These are phyloP conservation scores for Leucaena leucocephala DNA, from an alignment of 306 rosid genomes.

Conservation along the genomic window DNA sequence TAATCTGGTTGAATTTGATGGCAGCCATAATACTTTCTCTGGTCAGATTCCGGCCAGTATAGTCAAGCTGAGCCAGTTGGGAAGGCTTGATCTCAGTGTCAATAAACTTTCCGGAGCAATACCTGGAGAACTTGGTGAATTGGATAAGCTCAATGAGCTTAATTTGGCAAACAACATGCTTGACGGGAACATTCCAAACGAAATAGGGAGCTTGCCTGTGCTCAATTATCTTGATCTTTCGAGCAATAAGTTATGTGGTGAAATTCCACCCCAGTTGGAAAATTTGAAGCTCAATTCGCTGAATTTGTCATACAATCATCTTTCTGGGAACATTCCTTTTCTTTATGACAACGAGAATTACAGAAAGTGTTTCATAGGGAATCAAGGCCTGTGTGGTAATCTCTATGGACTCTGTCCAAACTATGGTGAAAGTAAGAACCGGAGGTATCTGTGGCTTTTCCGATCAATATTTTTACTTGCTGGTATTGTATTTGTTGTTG, in stretches of 20 bases:
- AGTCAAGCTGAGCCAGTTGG: slow-evolving; percentile 54
- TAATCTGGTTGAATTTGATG: slow-evolving; percentile 53
- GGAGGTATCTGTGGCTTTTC: slow-evolving; percentile 51
- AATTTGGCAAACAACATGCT: slow-evolving; percentile 65
- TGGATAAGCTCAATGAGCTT: slow-evolving; percentile 64
- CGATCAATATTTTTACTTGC: slow-evolving; percentile 59
- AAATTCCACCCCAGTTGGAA: slow-evolving; percentile 62
- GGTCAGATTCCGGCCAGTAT: slow-evolving; percentile 58
- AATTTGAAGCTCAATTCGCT: slow-evolving; percentile 69
- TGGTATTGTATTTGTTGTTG: slow-evolving; percentile 59
- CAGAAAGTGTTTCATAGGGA: slow-evolving; percentile 63
- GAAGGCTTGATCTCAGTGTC: slow-evolving; percentile 59
- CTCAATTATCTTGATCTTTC: slow-evolving; percentile 89
- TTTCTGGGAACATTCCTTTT: slow-evolving; percentile 68
- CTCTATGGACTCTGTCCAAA: slow-evolving; percentile 55
- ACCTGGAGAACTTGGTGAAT: slow-evolving; percentile 48
- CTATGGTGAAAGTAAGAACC: slow-evolving; percentile 41
- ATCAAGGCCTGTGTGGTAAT: slow-evolving; percentile 63
- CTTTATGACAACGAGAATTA: slow-evolving; percentile 59
- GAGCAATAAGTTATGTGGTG: slow-evolving; percentile 56
- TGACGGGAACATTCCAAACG: slow-evolving; percentile 57
- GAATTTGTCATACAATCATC: slow-evolving; percentile 62
- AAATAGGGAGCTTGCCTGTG: slow-evolving; percentile 60
- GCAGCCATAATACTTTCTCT: slow-evolving; percentile 49
- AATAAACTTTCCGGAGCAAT: slow-evolving; percentile 64